A percentile compares a stretch with the other conserved stretches of the same genome.
Evolutionary conservation across 257 asterid species (phyloP).

Genomic region (Nicotiana noctiflora): DNA sequence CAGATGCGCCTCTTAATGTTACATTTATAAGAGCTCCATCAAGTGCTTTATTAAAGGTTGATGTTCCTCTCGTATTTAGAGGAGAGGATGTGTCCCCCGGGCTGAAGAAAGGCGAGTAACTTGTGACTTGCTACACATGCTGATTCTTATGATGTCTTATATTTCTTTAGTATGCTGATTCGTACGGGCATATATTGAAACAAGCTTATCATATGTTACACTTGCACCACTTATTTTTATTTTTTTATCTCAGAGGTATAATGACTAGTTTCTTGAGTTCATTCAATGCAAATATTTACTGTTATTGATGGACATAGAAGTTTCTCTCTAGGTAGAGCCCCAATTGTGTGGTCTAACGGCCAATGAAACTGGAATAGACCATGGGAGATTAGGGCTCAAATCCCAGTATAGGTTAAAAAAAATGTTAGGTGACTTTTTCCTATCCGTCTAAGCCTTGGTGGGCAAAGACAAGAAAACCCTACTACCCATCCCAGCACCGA

Average conservation of each 20-base stretch:
- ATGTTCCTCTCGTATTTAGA: slow-evolving; percentile 72
- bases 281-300: background rate
- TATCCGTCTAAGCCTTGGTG: background rate
- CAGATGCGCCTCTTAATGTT: slow-evolving; percentile 74
- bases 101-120: slow-evolving; percentile 53
- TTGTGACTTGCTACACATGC: background rate
- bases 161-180: background rate
- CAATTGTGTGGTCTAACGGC: background rate
- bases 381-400: background rate
- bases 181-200: background rate
- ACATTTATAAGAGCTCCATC: slow-evolving; percentile 95
- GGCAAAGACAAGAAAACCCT: background rate
- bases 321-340: background rate
- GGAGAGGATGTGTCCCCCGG: slow-evolving; percentile 96
- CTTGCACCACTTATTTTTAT: background rate
- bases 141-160: background rate
- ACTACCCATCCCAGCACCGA: background rate
- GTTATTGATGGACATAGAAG: background rate
- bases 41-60: slow-evolving; percentile 54
- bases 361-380: background rate
- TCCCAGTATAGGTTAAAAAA: background rate
- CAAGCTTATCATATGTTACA: background rate
- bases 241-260: background rate
- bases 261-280: background rate
- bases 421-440: background rate